phyloP scores from a whole-genome alignment of 2,329 filamentous ascomycete genomes.

The Cyclaneusma minus region DNA sequence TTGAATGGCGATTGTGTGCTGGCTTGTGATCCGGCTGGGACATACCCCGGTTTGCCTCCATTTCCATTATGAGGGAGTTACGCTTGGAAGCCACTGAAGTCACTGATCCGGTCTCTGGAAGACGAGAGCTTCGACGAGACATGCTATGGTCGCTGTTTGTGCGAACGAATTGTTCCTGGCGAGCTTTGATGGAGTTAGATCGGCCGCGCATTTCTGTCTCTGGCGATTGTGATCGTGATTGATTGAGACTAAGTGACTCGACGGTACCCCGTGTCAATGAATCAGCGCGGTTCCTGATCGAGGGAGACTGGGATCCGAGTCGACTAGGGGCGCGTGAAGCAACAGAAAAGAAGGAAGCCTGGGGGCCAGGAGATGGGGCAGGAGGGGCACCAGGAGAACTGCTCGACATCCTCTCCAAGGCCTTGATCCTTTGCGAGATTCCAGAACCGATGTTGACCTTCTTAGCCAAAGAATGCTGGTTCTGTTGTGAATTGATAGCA shows the following conservation, averaged over 20 bases:
- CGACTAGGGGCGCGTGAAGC: constrained; percentile 26
- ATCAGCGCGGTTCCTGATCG: constrained; percentile 21
- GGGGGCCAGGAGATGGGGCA: constrained; percentile 17
- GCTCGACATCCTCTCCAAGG: constrained; percentile 63
- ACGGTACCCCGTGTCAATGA: constrained; percentile 16
- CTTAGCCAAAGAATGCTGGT: constrained; percentile 39
- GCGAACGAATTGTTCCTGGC: constrained; percentile 8
- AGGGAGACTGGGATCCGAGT: constrained; percentile 19
- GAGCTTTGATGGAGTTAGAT: constrained; percentile 14
- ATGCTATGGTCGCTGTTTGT: constrained; percentile 3
- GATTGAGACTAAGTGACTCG: constrained; percentile 19
- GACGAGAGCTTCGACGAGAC: constrained; percentile 3
- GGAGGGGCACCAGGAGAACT: constrained; percentile 18
- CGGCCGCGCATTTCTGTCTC: constrained; percentile 22
- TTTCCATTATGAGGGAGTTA: no score
- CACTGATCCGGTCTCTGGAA: no score
- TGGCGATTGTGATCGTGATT: constrained; percentile 29
- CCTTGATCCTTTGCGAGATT: constrained; percentile 90
- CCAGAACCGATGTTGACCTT: constrained; percentile 77
- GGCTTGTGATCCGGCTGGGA: no score
- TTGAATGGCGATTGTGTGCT: background rate
- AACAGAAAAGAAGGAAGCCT: constrained; percentile 42
- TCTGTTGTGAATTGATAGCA: constrained; percentile 35
- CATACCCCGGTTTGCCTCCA: no score
- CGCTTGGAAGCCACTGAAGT: no score